Base-by-base conservation (phyloP, 1,139 yeast species). In the Taphrina wiesneri region DNA sequence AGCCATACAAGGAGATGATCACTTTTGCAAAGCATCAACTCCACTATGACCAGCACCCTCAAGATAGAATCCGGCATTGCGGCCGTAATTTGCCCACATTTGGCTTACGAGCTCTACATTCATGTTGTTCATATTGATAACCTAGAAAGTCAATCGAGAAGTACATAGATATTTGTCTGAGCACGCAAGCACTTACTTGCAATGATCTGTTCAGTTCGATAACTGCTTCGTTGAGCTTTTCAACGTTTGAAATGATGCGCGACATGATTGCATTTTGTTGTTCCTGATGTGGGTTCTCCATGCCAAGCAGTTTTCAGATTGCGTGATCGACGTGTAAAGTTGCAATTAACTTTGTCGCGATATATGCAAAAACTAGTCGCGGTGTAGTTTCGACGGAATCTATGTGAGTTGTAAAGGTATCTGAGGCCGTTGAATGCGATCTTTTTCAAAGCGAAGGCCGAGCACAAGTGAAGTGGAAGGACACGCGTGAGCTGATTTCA, bases 211-310 rank as follows among this genome's bases (percentile, higher is more conserved):
- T 90, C 73, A 90, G 79, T 6, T 84, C 82, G 11, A 79, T 81
- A 2, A 89, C 85, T 19, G 92, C 86, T 70, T 87, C 90, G 73
- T 88, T 89, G 70, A 89, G 79, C 69, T 86, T 80, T 74, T 87
- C 91, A 76, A 89, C 85, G 71, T 89, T 89, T 74, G 83, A 85
- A 66, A 88, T 85, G 43, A 90, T 88, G 70, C 97, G 84, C 26
- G 90, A 83, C 67, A 89, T 80, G 51, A 90, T 79, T 19, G 91
- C 91, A 70, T 85, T 87, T 73, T 91, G 97, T 7, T 85, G 89
- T 73, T 88, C 90, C 72, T 89, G 96, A 74, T 90, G 95, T 2
- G 97, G 97, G 73, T 90, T 90, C 77, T 89, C 93, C 96, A 60
- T 60, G n/a, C 1, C 21, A 11, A n/a, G 28, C 21, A 9, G 49